Conservation (phyloP, 1,284 basidiomycete species). For the Inonotus obliquus region DNA sequence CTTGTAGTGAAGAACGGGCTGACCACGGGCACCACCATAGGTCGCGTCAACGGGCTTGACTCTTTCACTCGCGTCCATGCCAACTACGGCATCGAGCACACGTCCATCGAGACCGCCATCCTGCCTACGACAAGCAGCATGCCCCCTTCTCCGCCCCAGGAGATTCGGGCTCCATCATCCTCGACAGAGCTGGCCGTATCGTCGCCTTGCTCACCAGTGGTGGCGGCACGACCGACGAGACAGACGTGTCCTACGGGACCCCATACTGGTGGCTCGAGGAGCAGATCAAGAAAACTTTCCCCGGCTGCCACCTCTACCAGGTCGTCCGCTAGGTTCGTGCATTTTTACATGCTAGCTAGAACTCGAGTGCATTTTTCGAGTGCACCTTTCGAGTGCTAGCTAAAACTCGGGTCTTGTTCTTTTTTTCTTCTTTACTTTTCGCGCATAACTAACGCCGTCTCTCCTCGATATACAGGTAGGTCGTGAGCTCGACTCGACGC, state of each 20-base stretch:
- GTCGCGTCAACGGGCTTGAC: slow-evolving; percentile 27
- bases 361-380: no score
- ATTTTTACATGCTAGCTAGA: no score
- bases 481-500: no score
- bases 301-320: slow-evolving; percentile 2
- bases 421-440: no score
- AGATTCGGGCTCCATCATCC: slow-evolving; percentile 26
- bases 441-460: no score
- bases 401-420: no score
- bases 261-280: background rate
- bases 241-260: slow-evolving; percentile 1
- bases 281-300: slow-evolving; percentile 1
- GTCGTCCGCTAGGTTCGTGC: background rate
- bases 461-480: no score
- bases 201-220: slow-evolving; percentile 16
- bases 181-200: slow-evolving; percentile 21
- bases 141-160: slow-evolving; percentile 33
- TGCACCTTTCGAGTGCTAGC: no score
- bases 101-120: slow-evolving; percentile 30
- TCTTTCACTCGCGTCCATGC: slow-evolving; percentile 29
- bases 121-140: slow-evolving; percentile 26
- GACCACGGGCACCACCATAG: slow-evolving; percentile 31
- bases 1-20: slow-evolving; percentile 32
- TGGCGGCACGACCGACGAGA: background rate
- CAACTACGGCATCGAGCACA: slow-evolving; percentile 18